Evolutionary conservation across 148 eudicot species (phyloP), one percentile per base, ranked within the genome.

Genomic region (Nyssa sinensis): DNA sequence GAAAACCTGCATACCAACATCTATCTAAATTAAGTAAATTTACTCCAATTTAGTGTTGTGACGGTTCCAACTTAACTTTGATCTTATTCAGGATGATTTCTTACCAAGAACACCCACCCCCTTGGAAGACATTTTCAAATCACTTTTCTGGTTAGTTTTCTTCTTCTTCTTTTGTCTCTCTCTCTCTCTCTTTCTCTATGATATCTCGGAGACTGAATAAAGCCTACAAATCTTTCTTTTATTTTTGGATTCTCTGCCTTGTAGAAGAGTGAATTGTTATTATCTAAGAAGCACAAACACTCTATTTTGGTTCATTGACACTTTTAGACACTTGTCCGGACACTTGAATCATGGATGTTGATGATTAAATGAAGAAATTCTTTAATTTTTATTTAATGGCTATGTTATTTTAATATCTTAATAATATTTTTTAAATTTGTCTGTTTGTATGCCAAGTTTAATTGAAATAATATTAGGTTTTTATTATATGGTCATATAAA

Each of bases 41-140:
- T 41, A 31, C 35, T 65, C 25, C 66, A 34, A 64, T 75, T 31
- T 23, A 33, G n/a, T 66, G 37, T 65, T 65, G 55, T 64, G 57
- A 77, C 61, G 19, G 7, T 76, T 69, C 63, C 16, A 23, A 55
- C 59, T 55, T 55, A 5, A 27, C 3, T 44, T n/a, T 70, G 66
- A 31, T 28, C 7, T 75, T 80, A 31, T 77, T 9, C 84, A 91
- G 97, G 97, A 91, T 81, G 97, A 91, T 84, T 91, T 91, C 76
- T 74, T 89, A 68, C 97, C 97, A 3, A 77, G 97, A 76, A 91
- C 97, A 33, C 81, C 97, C 35, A 89, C 97, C 30, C 97, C 97
- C 21, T 76, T 91, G 77, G 86, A 91, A 78, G 93, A 91, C 79
- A 89, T 91, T 33, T 91, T 91, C 67, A 83, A 87, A 66, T 91